Base-by-base conservation (phyloP, 139 green algal genomes). In the Chlamydomonas applanata region DNA sequence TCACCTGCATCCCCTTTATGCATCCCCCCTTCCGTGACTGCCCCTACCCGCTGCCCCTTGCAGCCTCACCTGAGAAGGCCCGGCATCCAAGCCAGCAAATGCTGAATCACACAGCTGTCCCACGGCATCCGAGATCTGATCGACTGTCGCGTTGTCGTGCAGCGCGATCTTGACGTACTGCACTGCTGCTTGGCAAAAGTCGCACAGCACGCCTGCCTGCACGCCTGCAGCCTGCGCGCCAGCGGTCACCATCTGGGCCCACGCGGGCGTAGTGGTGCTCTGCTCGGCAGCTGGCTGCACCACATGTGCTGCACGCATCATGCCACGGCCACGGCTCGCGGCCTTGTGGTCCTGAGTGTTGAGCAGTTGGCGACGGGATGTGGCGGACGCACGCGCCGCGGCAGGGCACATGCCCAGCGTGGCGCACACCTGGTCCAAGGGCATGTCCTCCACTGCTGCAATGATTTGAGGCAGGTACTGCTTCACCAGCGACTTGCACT, bases 131-230 rank as follows among this genome's bases (percentile, higher is more conserved):
- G 63, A 24, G 27, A 80, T 80, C 74, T 78, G 57, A n/a, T 83
- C 78, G 0, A 94, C 84, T 2, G 91, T 96, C 54, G 91, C 54
- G 69, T 97, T 94, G 87, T 82, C 89, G 27, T 85, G 73, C 64
- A 96, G 82, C 7, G 90, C 90, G 19, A 92, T 87, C 78, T 93
- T 89, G 56, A 92, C 67, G 72, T 95, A 97, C 61, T 86, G 83
- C 63, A 96, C 89, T 20, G 90, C 91, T 52, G 90, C 86, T 77
- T 91, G 54, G 84, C 93, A 97, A 78, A 97, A 91, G 46, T 93
- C 82, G 79, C 92, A 97, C 29, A 78, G 57, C 22, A 77, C 36
- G 40, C 70, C 76, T 44, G 72, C 54, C 34, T 76, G 45, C 40
- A 53, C 32, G 34, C 34, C 34, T 7, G 19, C 62, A 7, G 62